Evolutionary conservation across 306 rosid genomes (phyloP).

Genomic region (Lotus japonicus): DNA sequence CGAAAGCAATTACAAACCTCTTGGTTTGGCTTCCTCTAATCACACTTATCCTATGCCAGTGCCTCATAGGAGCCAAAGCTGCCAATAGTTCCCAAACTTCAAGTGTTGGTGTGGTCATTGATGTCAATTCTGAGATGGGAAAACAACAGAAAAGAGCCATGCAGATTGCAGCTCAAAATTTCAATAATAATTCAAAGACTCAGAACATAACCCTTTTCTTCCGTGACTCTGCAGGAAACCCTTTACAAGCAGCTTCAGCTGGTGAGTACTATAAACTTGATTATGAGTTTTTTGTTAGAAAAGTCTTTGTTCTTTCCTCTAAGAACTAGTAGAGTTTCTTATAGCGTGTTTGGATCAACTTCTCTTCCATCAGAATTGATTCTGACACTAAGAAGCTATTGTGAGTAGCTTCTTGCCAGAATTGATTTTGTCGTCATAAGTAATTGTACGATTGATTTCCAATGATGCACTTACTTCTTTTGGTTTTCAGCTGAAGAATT

Average conservation of each 20-base stretch:
- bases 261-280: constrained; percentile 14
- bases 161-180: constrained; percentile 34
- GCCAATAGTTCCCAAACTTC: background rate
- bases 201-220: constrained; percentile 25
- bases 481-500: constrained; percentile 40
- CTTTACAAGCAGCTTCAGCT: constrained; percentile 36
- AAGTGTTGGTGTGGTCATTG: constrained; percentile 32
- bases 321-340: too few species aligned
- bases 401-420: too few species aligned
- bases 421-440: too few species aligned
- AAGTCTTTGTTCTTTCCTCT: too few species aligned
- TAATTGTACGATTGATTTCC: background rate
- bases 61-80: background rate
- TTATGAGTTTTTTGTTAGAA: too few species aligned
- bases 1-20: background rate
- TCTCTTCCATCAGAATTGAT: too few species aligned
- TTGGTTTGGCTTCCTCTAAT: background rate
- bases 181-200: constrained; percentile 14
- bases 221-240: constrained; percentile 12
- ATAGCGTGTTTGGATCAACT: too few species aligned
- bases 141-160: constrained; percentile 28
- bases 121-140: constrained; percentile 25
- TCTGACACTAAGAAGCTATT: too few species aligned
- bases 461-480: background rate
- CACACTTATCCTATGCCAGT: background rate